Evolutionary conservation across 148 eudicot species (phyloP), one percentile per base, ranked within the genome.

Genomic region (Rhododendron simsii): DNA sequence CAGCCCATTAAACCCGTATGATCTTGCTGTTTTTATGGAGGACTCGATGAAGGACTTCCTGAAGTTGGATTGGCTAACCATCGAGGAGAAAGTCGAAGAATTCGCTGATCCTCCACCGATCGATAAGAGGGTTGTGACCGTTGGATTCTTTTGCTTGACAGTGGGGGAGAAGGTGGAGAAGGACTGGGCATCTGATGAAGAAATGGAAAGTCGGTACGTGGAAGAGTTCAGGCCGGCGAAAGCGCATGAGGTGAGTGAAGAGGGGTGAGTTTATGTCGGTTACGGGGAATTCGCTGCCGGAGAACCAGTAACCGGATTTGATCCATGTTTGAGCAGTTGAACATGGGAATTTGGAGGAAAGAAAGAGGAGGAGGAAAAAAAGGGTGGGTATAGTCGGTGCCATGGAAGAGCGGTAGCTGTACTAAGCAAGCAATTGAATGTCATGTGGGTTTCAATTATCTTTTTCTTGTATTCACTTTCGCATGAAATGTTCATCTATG

Each of bases 31-130:
- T 33, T 82, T 75, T 67, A 92, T 89, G 23, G 93, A 84, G 23
- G 93, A 90, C 35, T 87, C 30, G 50, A 91, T 88, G 85, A 92
- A 92, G n/a, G 89, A 81, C 5, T 47, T 84, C 59, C 93, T 82
- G 13, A 39, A 76, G 12, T 85, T 50, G 45, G 89, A 78, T 71
- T 84, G 76, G 41, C 74, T 51, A 30, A 69, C 45, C 90, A 88
- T 86, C 11, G 50, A 45, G 3, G 33, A 67, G 26, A 88, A 86
- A 13, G 3, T 65, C 0, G 33, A 65, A n/a, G 33, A 65, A n/a
- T 65, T 65, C 0, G 13, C 33, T 9, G 1, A 65, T 2, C 14
- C 3, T 65, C 14, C 71, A n/a, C 71, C 71, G 3, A 65, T 30
- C 1, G 88, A 71, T 10, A 65, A 65, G n/a, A 65, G 71, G 0